Evolutionary conservation across 257 asterid genomes (phyloP).

Genomic region (Primulina tabacum): DNA sequence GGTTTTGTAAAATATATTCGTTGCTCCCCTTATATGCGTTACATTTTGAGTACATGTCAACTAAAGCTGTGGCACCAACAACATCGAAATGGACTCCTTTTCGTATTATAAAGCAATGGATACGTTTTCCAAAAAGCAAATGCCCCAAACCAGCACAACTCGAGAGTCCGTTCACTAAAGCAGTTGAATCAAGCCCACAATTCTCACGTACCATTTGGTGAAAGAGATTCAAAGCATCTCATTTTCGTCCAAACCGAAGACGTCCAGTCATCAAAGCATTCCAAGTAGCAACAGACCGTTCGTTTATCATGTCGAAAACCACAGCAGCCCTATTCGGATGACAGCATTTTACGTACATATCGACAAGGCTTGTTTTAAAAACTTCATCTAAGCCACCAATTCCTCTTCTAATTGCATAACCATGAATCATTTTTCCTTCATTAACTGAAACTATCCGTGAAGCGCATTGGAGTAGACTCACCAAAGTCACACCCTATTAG

Average conservation of each 20-base stretch:
- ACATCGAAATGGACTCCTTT: constrained; percentile 41
- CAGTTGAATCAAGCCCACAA: constrained; percentile 41
- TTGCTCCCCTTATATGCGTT: constrained; percentile 36
- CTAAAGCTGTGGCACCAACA: constrained; percentile 45
- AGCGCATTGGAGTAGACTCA: constrained; percentile 57
- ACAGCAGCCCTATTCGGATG: constrained; percentile 30
- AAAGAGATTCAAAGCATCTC: constrained; percentile 38
- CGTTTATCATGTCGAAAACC: constrained; percentile 29
- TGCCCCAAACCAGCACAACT: constrained; percentile 43
- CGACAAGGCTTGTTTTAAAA: constrained; percentile 50
- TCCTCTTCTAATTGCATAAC: constrained; percentile 53
- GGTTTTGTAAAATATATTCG: constrained; percentile 28
- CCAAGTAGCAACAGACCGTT: constrained; percentile 40
- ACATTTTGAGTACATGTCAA: constrained; percentile 58
- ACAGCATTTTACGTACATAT: constrained; percentile 53
- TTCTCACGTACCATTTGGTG: constrained; percentile 33
- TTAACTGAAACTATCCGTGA: constrained; percentile 30
- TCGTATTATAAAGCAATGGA: constrained; percentile 44
- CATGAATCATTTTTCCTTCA: constrained; percentile 52
- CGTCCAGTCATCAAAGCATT: constrained; percentile 50
- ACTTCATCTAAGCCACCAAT: constrained; percentile 44
- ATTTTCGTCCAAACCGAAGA: constrained; percentile 37
- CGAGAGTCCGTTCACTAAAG: constrained; percentile 47
- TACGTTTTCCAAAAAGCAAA: constrained; percentile 44
- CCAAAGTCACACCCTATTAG: constrained; percentile 64